phyloP scores from a whole-genome alignment of 1,139 yeast genomes.

The Diutina scorzettiae region DNA sequence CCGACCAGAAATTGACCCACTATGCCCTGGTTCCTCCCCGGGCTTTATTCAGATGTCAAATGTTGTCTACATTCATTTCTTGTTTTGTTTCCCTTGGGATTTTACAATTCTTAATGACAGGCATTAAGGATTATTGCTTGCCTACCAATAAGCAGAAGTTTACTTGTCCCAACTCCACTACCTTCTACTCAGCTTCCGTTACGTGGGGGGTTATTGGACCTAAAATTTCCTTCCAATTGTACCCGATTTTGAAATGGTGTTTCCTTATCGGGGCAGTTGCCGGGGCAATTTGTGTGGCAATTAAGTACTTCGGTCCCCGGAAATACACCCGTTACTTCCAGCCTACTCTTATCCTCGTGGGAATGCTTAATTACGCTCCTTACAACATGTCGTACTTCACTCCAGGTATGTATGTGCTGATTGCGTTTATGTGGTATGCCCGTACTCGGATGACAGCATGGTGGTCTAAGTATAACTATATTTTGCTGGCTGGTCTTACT shows the following conservation, averaged over 20 bases:
- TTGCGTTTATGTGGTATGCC: constrained; percentile 40
- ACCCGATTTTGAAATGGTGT: constrained; percentile 36
- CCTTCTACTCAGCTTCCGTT: constrained; percentile 42
- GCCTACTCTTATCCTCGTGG: constrained; percentile 38
- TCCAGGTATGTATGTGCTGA: constrained; percentile 37
- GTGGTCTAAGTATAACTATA: constrained; percentile 60
- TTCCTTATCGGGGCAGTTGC: constrained; percentile 56
- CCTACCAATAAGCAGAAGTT: constrained; percentile 28
- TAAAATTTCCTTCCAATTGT: constrained; percentile 12
- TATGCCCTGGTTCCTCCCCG: constrained; percentile 50
- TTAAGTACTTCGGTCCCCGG: constrained; percentile 14
- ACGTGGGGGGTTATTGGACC: constrained; percentile 65
- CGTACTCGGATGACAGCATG: constrained; percentile 37
- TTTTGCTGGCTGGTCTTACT: constrained; percentile 38
- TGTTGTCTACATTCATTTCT: constrained; percentile 30
- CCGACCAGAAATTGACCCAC: constrained; percentile 49
- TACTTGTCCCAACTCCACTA: constrained; percentile 35
- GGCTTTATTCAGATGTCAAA: constrained; percentile 47
- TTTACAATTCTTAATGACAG: constrained; percentile 33
- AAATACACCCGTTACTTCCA: constrained; percentile 21
- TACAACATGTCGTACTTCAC: constrained; percentile 43
- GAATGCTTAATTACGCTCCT: constrained; percentile 38
- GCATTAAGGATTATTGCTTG: constrained; percentile 36
- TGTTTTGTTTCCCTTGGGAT: constrained; percentile 42
- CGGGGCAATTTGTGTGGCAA: constrained; percentile 35